These are phyloP conservation scores for Pelargonium citronellum DNA, from an alignment of 441 rosid species.

Conservation along the genomic window DNA sequence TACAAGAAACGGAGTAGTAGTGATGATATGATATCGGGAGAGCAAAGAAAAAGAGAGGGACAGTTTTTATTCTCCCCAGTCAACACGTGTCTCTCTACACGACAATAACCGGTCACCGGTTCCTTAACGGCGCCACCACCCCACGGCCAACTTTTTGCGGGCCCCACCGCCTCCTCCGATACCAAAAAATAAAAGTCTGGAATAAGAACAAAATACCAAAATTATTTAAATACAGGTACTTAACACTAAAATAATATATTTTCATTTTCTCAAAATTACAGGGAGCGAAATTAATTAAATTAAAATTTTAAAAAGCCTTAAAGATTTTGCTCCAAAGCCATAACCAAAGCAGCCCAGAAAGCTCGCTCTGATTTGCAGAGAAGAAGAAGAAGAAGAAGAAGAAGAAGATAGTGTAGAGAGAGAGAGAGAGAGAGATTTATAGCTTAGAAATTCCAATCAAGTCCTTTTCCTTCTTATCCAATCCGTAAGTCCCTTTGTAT, in stretches of 20 bases:
- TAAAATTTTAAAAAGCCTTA: slow-evolving; percentile 9
- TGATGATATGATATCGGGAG: not conserved
- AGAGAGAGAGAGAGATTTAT: slow-evolving; percentile 21
- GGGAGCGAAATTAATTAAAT: too few species aligned
- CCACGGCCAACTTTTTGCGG: slow-evolving; percentile 3
- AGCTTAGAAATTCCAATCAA: slow-evolving; percentile 25
- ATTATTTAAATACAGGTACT: not conserved
- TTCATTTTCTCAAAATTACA: too few species aligned
- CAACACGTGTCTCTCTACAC: not conserved
- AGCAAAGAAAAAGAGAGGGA: not conserved
- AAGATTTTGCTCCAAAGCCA: slow-evolving; percentile 43
- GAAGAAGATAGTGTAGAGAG: not conserved
- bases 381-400: slow-evolving; percentile 35
- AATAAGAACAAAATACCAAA: not conserved
- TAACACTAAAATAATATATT: not conserved
- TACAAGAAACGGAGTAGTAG: not conserved
- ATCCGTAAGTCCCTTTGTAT: slow-evolving; percentile 48
- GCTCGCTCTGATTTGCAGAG: slow-evolving; percentile 67
- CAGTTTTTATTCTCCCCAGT: not conserved
- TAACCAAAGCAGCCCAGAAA: slow-evolving; percentile 24
- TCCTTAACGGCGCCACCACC: slow-evolving; percentile 1
- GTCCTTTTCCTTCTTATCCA: slow-evolving; percentile 36
- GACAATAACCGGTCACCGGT: slow-evolving; percentile 1
- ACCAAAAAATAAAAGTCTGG: not conserved
- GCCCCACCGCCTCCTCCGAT: not conserved